These are phyloP conservation scores for Saccharomyces hybrid DNA, from an alignment of 1,139 yeast genomes.

Conservation along the genomic window DNA sequence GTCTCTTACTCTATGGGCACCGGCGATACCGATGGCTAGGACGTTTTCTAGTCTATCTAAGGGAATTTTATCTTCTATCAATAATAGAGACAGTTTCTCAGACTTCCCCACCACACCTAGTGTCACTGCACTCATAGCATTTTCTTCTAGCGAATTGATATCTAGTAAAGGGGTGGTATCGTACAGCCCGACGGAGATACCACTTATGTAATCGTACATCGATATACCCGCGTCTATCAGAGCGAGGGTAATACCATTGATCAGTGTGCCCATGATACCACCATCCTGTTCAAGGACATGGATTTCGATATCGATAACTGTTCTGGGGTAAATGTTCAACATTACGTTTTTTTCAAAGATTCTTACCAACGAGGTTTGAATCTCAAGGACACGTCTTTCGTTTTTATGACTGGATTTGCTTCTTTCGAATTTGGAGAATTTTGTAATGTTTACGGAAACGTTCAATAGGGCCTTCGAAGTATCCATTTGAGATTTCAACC, in stretches of 20 bases:
- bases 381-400: conserved; percentile 69
- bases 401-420: conserved; percentile 48
- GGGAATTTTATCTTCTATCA: conserved; percentile 79
- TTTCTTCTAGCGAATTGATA: conserved; percentile 73
- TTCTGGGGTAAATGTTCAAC: conserved; percentile 71
- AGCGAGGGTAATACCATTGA: conserved; percentile 87
- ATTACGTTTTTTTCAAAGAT: conserved; percentile 78
- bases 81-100: conserved; percentile 66
- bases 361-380: conserved; percentile 64
- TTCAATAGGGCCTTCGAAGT: conserved; percentile 48
- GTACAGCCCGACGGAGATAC: conserved; percentile 72
- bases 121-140: conserved; percentile 72
- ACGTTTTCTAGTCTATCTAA: conserved; percentile 71
- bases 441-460: conserved; percentile 64
- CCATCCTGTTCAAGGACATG: conserved; percentile 89
- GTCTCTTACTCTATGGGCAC: conserved; percentile 73
- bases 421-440: conserved; percentile 74
- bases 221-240: conserved; percentile 93
- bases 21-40: conserved; percentile 83
- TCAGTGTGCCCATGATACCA: conserved; percentile 68
- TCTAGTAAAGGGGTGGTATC: conserved; percentile 75
- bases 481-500: conserved; percentile 41
- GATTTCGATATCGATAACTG: conserved; percentile 63
- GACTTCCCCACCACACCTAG: conserved; percentile 78
- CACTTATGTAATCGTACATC: conserved; percentile 82